These are phyloP conservation scores for Ceratocystis cacaofunesta DNA, from an alignment of 2,329 filamentous ascomycete species.

Conservation along the genomic window DNA sequence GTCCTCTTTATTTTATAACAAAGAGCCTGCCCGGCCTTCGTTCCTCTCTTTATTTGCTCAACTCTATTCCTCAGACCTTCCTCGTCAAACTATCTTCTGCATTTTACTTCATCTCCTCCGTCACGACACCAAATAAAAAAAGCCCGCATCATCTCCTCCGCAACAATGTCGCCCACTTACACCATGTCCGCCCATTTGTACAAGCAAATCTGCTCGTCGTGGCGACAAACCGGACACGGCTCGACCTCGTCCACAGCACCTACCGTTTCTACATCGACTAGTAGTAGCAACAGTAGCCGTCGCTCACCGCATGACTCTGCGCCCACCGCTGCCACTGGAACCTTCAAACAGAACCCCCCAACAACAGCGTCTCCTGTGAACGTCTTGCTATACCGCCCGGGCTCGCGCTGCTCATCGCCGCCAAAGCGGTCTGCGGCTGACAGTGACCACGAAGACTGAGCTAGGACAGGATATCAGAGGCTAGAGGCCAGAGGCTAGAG, in stretches of 20 bases:
- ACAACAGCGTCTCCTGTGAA: background rate
- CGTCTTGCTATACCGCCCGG: slow-evolving; percentile 15
- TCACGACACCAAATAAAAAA: background rate
- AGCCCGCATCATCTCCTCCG: background rate
- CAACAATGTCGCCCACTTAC: slow-evolving; percentile 41
- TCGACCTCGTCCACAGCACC: slow-evolving; percentile 23
- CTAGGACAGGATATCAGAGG: slow-evolving; percentile 19
- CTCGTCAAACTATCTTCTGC: background rate
- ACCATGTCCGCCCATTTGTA: slow-evolving; percentile 47
- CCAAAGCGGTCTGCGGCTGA: slow-evolving; percentile 17
- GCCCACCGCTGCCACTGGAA: background rate
- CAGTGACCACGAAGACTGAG: slow-evolving; percentile 15
- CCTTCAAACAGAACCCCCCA: background rate
- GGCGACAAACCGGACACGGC: slow-evolving; percentile 30
- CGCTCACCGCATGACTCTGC: background rate
- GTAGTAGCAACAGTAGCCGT: slow-evolving; percentile 4
- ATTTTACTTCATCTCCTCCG: background rate
- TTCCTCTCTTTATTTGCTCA: no score
- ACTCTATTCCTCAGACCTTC: no score
- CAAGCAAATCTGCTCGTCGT: slow-evolving; percentile 46
- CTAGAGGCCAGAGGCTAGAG: background rate
- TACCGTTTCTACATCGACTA: slow-evolving; percentile 12
- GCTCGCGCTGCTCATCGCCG: slow-evolving; percentile 25
- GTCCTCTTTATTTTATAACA: no score
- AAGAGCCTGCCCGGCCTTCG: no score